These are phyloP conservation scores for Laetiporus sulphureus DNA, from an alignment of 1,284 basidiomycete species.

Conservation along the genomic window DNA sequence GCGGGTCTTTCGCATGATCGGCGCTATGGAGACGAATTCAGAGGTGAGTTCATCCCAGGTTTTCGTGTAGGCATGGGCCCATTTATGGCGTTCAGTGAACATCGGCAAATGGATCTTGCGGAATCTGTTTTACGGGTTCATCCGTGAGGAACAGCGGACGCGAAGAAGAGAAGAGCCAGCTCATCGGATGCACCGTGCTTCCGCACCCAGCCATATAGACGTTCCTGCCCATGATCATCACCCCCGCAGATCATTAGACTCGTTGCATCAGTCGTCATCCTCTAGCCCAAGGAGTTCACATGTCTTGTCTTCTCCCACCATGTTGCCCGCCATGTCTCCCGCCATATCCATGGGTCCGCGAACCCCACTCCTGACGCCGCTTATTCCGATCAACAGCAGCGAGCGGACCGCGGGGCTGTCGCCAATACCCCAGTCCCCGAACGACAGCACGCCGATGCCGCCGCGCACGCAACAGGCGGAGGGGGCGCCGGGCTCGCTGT, in stretches of 20 bases:
- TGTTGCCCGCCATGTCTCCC: constrained; percentile 60
- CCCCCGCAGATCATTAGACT: constrained; percentile 27
- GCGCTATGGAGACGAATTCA: constrained; percentile 68
- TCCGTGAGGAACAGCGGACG: constrained; percentile 52
- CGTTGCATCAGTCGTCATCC: constrained; percentile 11
- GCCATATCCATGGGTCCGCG: constrained; percentile 33
- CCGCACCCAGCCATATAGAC: constrained; percentile 26
- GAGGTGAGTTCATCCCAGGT: constrained; percentile 46
- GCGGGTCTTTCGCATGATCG: constrained; percentile 56
- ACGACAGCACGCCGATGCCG: constrained; percentile 24
- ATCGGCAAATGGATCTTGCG: constrained; percentile 75
- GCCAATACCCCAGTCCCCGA: constrained; percentile 31
- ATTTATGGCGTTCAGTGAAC: constrained; percentile 47
- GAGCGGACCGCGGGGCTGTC: constrained; percentile 23
- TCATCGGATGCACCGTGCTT: constrained; percentile 20
- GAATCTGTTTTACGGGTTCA: constrained; percentile 68
- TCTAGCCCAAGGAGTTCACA: constrained; percentile 17
- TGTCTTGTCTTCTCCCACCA: constrained; percentile 53
- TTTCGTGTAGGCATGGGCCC: neutral
- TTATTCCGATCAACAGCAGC: constrained; percentile 42
- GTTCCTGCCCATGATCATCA: constrained; percentile 19
- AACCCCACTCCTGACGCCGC: constrained; percentile 47
- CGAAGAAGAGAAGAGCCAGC: constrained; percentile 29
- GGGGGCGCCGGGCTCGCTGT: constrained; percentile 6
- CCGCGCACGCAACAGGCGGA: constrained; percentile 12